A percentile compares a stretch with the other conserved stretches of the same genome.
Conservation (phyloP, 176 grass and related monocot genomes). For the Rhynchospora breviuscula region DNA sequence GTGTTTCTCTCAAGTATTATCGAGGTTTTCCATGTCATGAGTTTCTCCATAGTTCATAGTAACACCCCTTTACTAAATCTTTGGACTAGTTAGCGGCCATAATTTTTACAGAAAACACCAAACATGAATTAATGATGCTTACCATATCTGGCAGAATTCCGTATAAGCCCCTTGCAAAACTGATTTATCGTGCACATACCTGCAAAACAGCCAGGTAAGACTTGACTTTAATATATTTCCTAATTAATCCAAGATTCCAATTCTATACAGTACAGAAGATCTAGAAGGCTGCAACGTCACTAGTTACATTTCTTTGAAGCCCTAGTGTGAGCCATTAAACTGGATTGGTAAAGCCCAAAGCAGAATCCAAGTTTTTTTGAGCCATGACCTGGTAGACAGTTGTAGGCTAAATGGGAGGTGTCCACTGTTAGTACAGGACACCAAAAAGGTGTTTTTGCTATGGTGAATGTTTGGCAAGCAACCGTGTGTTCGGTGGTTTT, state of each 20-base stretch:
- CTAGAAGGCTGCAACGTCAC: background rate
- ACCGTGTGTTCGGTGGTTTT: background rate
- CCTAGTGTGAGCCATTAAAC: background rate
- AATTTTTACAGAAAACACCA: background rate
- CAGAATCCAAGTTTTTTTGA: background rate
- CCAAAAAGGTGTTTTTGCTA: background rate
- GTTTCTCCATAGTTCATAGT: background rate
- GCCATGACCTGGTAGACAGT: background rate
- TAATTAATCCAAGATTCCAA: background rate
- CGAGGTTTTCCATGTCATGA: background rate
- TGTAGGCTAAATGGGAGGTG: background rate
- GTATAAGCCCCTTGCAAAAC: background rate
- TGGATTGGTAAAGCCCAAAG: background rate
- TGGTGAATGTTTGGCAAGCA: background rate
- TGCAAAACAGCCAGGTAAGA: background rate
- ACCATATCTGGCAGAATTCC: background rate
- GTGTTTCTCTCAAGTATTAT: background rate
- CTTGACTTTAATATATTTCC: background rate
- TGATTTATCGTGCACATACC: background rate
- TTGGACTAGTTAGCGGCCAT: background rate
- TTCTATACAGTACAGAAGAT: background rate
- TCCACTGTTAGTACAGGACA: background rate
- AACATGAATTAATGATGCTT: slow-evolving; percentile 3
- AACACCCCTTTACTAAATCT: background rate
- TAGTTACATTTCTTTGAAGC: background rate